phyloP scores from a whole-genome alignment of 2,329 filamentous ascomycete genomes.

The Colletotrichum theobromicola region DNA sequence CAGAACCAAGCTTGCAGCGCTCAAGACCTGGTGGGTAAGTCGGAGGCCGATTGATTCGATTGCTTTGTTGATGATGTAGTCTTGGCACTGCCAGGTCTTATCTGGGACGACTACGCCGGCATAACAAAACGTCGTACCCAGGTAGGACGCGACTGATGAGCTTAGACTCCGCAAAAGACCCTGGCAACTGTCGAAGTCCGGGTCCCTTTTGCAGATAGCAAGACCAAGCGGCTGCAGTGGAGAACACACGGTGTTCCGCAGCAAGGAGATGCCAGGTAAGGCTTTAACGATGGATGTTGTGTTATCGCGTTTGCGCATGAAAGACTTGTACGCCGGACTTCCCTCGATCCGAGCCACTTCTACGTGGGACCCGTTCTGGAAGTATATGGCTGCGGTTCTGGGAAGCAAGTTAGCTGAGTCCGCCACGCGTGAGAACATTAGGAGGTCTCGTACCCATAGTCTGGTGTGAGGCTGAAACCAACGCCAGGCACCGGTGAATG shows the following conservation, averaged over 20 bases:
- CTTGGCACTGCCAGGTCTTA: neutral
- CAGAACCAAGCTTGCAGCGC: neutral
- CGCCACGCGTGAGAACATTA: neutral
- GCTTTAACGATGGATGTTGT: neutral
- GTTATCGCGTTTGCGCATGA: neutral
- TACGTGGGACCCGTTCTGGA: neutral
- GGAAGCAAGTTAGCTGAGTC: neutral
- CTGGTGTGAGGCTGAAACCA: neutral
- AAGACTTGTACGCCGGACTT: neutral
- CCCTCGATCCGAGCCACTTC: neutral
- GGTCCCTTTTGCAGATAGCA: neutral
- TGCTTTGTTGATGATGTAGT: neutral
- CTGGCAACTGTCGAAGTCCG: neutral
- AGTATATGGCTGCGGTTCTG: neutral
- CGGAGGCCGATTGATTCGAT: neutral
- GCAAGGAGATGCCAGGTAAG: too few relatives aligned
- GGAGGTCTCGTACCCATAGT: neutral
- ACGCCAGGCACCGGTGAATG: neutral
- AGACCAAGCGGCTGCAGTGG: neutral
- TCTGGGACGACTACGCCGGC: neutral
- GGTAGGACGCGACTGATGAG: neutral
- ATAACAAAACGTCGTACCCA: neutral
- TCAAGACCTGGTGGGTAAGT: neutral
- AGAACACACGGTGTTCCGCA: neutral
- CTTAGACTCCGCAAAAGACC: neutral